Evolutionary conservation across 257 asterid species (phyloP).

Genomic region (Salvia splendens): DNA sequence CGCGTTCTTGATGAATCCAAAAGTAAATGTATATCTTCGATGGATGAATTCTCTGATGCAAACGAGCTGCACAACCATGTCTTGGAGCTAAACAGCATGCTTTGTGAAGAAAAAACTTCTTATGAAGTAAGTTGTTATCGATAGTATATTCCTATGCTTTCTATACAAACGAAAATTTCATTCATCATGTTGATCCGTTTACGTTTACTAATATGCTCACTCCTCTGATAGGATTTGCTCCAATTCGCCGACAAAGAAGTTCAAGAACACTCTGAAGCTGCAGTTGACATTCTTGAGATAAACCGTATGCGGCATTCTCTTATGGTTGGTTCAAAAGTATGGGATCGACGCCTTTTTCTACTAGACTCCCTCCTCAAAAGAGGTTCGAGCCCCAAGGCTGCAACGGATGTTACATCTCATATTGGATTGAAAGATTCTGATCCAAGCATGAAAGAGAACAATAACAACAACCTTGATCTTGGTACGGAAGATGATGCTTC

Average conservation of each 20-base stretch:
- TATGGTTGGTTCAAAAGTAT: conserved; percentile 57
- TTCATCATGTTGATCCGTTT: neutral
- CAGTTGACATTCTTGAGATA: conserved; percentile 71
- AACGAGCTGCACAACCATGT: conserved; percentile 54
- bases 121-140: conserved; percentile 54
- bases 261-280: conserved; percentile 35
- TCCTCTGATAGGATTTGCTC: conserved; percentile 55
- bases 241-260: conserved; percentile 38
- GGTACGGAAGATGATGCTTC: conserved; percentile 41
- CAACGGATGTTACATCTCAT: conserved; percentile 35
- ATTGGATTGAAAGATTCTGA: conserved; percentile 41
- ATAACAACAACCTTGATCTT: conserved; percentile 35
- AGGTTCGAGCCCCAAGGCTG: conserved; percentile 43
- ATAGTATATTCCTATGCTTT: neutral
- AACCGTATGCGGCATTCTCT: conserved; percentile 78
- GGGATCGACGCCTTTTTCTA: conserved; percentile 67
- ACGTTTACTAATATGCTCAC: neutral
- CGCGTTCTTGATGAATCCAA: conserved; percentile 53
- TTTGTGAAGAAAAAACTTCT: conserved; percentile 49
- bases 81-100: conserved; percentile 58
- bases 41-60: conserved; percentile 51
- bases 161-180: neutral
- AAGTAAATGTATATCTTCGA: conserved; percentile 46
- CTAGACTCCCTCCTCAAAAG: conserved; percentile 60
- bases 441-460: conserved; percentile 29